Evolutionary conservation across 805 yeast species (phyloP).

Genomic region (Suhomyces faveliae): DNA sequence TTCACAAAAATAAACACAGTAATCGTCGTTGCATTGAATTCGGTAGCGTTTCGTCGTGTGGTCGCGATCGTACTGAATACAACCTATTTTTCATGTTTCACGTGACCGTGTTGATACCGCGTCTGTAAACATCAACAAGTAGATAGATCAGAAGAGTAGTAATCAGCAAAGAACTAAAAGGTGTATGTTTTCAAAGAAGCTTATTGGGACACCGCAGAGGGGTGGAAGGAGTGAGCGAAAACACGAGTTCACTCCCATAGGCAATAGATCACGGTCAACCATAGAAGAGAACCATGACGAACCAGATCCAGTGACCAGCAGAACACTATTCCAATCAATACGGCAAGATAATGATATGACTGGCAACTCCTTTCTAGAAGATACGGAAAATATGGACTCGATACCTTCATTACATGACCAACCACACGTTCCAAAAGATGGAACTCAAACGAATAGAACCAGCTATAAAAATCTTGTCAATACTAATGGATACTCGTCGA

Average conservation of each 20-base stretch:
- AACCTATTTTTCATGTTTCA: background rate
- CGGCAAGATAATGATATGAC: slow-evolving; percentile 9
- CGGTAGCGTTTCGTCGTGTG: no score
- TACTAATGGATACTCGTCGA: slow-evolving; percentile 15
- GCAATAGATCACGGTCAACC: slow-evolving; percentile 15
- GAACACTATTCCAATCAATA: slow-evolving; percentile 13
- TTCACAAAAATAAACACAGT: slow-evolving; percentile 16
- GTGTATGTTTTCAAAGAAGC: slow-evolving; percentile 11
- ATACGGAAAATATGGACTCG: slow-evolving; percentile 8
- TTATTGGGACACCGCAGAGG: slow-evolving; percentile 19
- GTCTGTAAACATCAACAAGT: background rate
- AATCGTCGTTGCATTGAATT: no score
- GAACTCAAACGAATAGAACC: background rate
- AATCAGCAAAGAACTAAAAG: background rate
- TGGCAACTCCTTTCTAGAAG: slow-evolving; percentile 7
- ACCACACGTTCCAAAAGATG: background rate
- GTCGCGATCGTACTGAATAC: no score
- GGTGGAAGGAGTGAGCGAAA: slow-evolving; percentile 3
- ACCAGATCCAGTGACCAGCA: slow-evolving; percentile 2
- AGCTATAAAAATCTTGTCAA: slow-evolving; percentile 5
- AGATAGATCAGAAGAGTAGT: background rate
- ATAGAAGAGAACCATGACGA: slow-evolving; percentile 8
- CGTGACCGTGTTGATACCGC: background rate
- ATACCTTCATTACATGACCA: background rate
- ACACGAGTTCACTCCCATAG: slow-evolving; percentile 28